phyloP scores from a whole-genome alignment of 441 rosid genomes.

The Syzygium syzygioides region DNA sequence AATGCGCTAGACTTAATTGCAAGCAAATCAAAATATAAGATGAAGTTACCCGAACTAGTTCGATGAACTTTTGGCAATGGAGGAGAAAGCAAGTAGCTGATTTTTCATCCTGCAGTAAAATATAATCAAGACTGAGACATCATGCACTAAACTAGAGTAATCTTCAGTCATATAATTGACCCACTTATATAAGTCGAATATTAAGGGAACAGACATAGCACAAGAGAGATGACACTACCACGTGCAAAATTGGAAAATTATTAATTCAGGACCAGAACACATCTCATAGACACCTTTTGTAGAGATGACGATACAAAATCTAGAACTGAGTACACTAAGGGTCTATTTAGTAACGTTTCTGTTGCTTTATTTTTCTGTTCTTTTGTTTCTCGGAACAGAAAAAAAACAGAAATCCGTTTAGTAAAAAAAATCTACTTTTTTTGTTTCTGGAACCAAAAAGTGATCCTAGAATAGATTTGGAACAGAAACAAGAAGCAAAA shows the following conservation, averaged over 20 bases:
- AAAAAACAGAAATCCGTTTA: too few relatives aligned
- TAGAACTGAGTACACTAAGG: too few relatives aligned
- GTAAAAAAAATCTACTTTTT: too few relatives aligned
- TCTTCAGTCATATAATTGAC: background rate
- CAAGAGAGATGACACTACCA: background rate
- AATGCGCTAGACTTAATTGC: background rate
- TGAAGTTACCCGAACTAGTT: conserved; percentile 74
- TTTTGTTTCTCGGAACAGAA: too few relatives aligned
- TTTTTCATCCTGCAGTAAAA: conserved; percentile 66
- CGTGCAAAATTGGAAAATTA: background rate
- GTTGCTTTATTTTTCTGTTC: too few relatives aligned
- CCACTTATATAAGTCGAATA: background rate
- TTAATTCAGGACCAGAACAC: background rate
- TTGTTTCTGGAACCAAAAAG: too few relatives aligned
- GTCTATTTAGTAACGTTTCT: too few relatives aligned
- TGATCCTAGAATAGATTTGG: too few relatives aligned
- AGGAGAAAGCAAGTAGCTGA: conserved; percentile 90
- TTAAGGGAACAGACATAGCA: background rate
- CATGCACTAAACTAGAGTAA: background rate
- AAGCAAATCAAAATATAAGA: conserved; percentile 1
- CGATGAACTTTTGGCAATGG: conserved; percentile 87
- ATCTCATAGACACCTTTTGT: too few relatives aligned
- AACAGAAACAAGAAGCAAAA: too few relatives aligned
- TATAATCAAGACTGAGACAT: background rate
- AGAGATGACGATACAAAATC: too few relatives aligned